Evolutionary conservation across 306 rosid species (phyloP).

Genomic region (Erythrophleum fordii): DNA sequence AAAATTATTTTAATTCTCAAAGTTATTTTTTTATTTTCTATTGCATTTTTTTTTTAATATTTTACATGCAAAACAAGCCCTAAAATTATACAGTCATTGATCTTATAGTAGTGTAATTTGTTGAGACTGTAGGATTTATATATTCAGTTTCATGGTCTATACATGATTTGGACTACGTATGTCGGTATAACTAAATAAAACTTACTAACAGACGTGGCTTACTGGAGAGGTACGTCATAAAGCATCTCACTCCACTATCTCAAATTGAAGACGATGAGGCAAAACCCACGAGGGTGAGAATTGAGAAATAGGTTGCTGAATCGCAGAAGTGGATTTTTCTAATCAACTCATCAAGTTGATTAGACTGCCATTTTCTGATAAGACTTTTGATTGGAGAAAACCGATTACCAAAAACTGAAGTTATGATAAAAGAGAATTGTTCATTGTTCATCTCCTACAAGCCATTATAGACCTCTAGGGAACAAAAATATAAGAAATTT

Average conservation of each 20-base stretch:
- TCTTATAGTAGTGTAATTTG: not conserved
- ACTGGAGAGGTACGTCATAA: not conserved
- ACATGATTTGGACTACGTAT: not conserved
- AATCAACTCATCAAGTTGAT: not conserved
- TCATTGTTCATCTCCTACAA: not conserved
- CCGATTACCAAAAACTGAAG: not conserved
- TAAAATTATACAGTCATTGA: too few relatives aligned
- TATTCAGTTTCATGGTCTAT: too few relatives aligned
- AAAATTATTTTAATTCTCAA: too few relatives aligned
- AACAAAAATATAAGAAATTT: not conserved
- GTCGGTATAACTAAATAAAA: not conserved
- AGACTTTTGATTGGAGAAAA: conserved; percentile 7
- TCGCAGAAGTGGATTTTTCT: not conserved
- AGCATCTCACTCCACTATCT: not conserved
- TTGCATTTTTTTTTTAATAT: too few relatives aligned
- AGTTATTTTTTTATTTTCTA: not conserved
- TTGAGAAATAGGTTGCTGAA: not conserved
- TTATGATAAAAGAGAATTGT: not conserved
- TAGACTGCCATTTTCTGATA: not conserved
- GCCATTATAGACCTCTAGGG: not conserved
- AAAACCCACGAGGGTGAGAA: not conserved
- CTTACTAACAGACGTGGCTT: not conserved
- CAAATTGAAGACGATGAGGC: not conserved
- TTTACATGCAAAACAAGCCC: too few relatives aligned
- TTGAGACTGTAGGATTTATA: not conserved